These are phyloP conservation scores for Rhizopus microsporus DNA, from an alignment of 371 early-diverging fungal genomes.

Conservation along the genomic window DNA sequence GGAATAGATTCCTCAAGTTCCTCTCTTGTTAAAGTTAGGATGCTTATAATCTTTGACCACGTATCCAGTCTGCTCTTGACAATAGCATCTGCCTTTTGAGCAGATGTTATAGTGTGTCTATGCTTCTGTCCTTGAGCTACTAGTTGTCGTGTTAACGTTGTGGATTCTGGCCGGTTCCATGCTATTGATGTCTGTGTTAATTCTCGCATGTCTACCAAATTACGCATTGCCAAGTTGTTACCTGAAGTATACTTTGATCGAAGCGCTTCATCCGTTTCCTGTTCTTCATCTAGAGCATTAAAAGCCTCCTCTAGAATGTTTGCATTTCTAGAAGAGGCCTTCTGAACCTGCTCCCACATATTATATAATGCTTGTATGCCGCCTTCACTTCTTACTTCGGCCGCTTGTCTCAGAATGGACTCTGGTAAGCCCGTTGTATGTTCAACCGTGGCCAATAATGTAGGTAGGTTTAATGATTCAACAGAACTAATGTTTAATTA, in stretches of 20 bases:
- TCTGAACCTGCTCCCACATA: constrained; percentile 61
- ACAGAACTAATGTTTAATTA: constrained; percentile 41
- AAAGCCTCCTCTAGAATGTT: constrained; percentile 68
- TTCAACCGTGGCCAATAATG: constrained; percentile 68
- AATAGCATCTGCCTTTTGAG: constrained; percentile 67
- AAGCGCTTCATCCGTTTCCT: constrained; percentile 64
- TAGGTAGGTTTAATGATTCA: constrained; percentile 71
- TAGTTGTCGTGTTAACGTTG: constrained; percentile 60
- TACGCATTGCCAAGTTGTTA: constrained; percentile 7
- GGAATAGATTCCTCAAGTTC: constrained; percentile 44
- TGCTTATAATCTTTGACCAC: constrained; percentile 52
- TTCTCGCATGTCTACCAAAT: neutral
- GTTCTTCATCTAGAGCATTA: constrained; percentile 73
- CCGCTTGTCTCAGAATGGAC: constrained; percentile 63
- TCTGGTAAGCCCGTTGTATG: constrained; percentile 73
- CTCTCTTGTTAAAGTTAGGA: constrained; percentile 31
- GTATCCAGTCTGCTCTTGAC: constrained; percentile 67
- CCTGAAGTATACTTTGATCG: constrained; percentile 51
- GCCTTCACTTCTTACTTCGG: constrained; percentile 74
- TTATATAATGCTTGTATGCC: constrained; percentile 64
- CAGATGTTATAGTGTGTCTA: constrained; percentile 64
- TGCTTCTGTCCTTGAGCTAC: constrained; percentile 65
- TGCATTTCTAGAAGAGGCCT: constrained; percentile 49
- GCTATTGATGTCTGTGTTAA: constrained; percentile 9
- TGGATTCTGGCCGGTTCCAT: constrained; percentile 68